These are phyloP conservation scores for Rhizoclosmatium globosum DNA, from an alignment of 192 early-diverging fungal genomes.

Conservation along the genomic window DNA sequence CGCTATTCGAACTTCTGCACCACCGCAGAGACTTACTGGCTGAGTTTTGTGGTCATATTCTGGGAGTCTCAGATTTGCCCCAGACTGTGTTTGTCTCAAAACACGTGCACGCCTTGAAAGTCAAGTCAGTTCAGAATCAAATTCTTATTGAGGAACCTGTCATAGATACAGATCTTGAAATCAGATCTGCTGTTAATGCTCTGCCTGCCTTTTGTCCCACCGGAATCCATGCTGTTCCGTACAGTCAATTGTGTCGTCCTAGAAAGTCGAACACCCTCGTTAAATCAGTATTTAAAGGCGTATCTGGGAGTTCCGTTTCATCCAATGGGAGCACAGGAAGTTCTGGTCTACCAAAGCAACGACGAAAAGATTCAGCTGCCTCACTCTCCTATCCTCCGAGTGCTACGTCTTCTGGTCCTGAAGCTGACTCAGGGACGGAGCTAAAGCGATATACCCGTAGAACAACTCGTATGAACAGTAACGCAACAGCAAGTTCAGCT, in stretches of 20 bases:
- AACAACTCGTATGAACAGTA: too few relatives aligned
- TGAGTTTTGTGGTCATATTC: slow-evolving; percentile 8
- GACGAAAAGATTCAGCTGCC: too few relatives aligned
- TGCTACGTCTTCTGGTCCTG: too few relatives aligned
- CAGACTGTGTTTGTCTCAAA: background rate
- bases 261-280: background rate
- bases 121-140: background rate
- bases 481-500: too few relatives aligned
- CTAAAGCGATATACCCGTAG: too few relatives aligned
- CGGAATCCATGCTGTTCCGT: slow-evolving; percentile 3
- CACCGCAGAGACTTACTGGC: background rate
- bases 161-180: background rate
- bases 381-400: too few relatives aligned
- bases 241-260: background rate
- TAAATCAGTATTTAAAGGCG: background rate
- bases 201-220: slow-evolving; percentile 11
- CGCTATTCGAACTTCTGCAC: slow-evolving; percentile 6
- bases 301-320: too few relatives aligned
- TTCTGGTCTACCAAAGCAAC: too few relatives aligned
- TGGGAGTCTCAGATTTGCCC: background rate
- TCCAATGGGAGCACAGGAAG: too few relatives aligned
- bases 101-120: background rate
- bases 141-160: background rate
- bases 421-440: too few relatives aligned
- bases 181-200: background rate